Evolutionary conservation across 2,329 filamentous ascomycete species (phyloP), one percentile per base, ranked within the genome.

Genomic region (Calycina marina): DNA sequence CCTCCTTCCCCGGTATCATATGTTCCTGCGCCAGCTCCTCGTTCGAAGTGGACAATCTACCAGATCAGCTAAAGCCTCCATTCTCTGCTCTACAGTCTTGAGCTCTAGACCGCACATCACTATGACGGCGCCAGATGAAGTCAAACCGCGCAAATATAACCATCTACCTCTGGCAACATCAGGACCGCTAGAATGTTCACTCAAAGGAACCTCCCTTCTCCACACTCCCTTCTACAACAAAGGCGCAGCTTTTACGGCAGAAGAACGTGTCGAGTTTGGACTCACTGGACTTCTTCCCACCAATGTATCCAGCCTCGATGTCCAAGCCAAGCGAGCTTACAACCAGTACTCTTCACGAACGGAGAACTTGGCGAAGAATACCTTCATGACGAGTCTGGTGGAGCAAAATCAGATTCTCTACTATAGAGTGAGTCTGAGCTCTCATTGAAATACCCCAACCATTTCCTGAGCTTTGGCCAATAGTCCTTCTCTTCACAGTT

Each of bases 391-490:
- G 0, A 84, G 77, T 30, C 62, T 93, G 60, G 85, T 83, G 48
- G 74, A 83, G 45, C 85, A 93, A 55, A 93, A 90, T 55, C 69
- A 80, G 39, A 80, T 92, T 1, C 56, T 93, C 2, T 93, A 82
- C 52, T 92, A 76, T 54, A 74, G 65, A 52, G 77, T 80, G 44
- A 40, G 57, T 36, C 14, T 13, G n/a, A n/a, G n/a, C n/a, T n/a
- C n/a, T n/a, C n/a, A n/a, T n/a, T n/a, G n/a, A n/a, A n/a, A n/a
- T n/a, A n/a, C n/a, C n/a, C n/a, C n/a, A n/a, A n/a, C n/a, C n/a
- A n/a, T n/a, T n/a, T n/a, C n/a, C n/a, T n/a, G n/a, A n/a, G n/a
- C n/a, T n/a, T n/a, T n/a, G n/a, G n/a, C n/a, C n/a, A n/a, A n/a
- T n/a, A n/a, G n/a, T n/a, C n/a, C n/a, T n/a, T n/a, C n/a, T n/a